These are phyloP conservation scores for Erysimum cheiranthoides DNA, from an alignment of 345 rosid genomes.

Conservation along the genomic window DNA sequence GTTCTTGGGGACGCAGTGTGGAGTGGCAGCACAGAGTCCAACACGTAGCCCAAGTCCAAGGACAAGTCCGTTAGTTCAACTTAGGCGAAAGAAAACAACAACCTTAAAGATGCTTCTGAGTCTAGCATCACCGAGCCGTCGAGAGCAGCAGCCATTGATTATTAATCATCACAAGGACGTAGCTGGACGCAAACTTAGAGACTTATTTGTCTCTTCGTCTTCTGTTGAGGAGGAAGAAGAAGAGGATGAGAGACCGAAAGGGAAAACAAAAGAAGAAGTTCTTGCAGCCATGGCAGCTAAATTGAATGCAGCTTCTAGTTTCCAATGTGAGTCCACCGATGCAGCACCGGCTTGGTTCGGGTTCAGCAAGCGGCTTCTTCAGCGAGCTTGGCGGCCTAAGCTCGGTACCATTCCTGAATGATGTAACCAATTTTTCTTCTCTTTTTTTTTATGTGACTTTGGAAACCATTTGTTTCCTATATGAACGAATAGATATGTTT, in stretches of 20 bases:
- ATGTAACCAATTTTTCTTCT: slow-evolving; percentile 5
- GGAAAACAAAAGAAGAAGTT: slow-evolving; percentile 45
- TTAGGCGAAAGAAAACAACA: slow-evolving; percentile 74
- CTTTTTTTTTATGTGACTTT: slow-evolving; percentile 9
- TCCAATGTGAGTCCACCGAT: slow-evolving; percentile 21
- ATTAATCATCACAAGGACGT: slow-evolving; percentile 42
- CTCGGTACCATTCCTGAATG: slow-evolving; percentile 68
- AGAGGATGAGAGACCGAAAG: slow-evolving; percentile 24
- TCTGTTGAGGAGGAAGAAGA: slow-evolving; percentile 39
- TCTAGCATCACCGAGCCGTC: slow-evolving; percentile 49
- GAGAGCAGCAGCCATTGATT: slow-evolving; percentile 39
- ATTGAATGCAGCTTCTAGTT: slow-evolving; percentile 23
- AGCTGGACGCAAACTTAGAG: slow-evolving; percentile 59
- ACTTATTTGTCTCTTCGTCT: slow-evolving; percentile 65
- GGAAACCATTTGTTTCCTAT: slow-evolving; percentile 29
- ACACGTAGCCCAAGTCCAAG: slow-evolving; percentile 76
- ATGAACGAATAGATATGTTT: slow-evolving; percentile 5
- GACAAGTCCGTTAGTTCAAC: slow-evolving; percentile 74
- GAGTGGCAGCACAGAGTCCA: slow-evolving; percentile 72
- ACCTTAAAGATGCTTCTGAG: slow-evolving; percentile 78
- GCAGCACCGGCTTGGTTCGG: slow-evolving; percentile 71
- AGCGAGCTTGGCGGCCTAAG: slow-evolving; percentile 85
- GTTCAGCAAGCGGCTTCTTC: slow-evolving; percentile 59
- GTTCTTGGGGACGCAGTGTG: slow-evolving; percentile 85
- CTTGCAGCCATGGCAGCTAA: slow-evolving; percentile 40